Base-by-base conservation (phyloP, 495 filamentous ascomycete genomes). In the Talaromyces liani region DNA sequence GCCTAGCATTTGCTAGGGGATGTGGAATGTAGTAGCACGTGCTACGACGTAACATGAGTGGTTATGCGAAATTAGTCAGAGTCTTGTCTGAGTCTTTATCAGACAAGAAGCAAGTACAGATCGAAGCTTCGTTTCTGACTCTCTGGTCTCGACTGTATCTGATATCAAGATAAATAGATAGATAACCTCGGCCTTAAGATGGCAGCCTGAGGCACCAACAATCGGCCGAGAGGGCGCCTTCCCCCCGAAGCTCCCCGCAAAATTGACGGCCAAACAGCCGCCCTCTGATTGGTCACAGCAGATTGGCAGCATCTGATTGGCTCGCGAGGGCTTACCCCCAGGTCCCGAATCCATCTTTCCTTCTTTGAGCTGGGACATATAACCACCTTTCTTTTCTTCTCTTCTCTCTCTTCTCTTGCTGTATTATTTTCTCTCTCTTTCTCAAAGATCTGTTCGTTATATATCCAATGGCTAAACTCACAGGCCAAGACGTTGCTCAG, bases 401-500 rank as follows among this genome's bases (percentile, higher is more conserved):
- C 25, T 47, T 61, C 36, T 24, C 20, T 22, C 39, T 39, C 16
- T 10, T 49, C 45, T 49, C n/a, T 49, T 0, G 0, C 7, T 9
- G n/a, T 49, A 16, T 61, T 9, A 39, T 27, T 8, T n/a, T 33
- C 22, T 61, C 58, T 61, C 1, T 1, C 49, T 27, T 27, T 18
- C 25, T 49, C 36, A n/a, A 14, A 25, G 1, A 6, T 61, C 20
- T 61, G 22, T 29, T 20, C 20, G n/a, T 8, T 34, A 39, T 34
- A 60, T 29, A 39, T 10, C 22, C 41, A 56, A 60, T 65, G 56
- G 45, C 58, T n/a, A 82, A 80, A 63, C 73, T 91, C 71, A 90
- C 88, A 55, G 91, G 90, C 73, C 85, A 81, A 25, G 85, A 88
- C 65, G 89, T 97, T 69, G 87, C 88, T 57, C 83, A 87, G 75